These are phyloP conservation scores for Aphanomyces astaci DNA, from an alignment of 352 stramenopile species.

Conservation along the genomic window DNA sequence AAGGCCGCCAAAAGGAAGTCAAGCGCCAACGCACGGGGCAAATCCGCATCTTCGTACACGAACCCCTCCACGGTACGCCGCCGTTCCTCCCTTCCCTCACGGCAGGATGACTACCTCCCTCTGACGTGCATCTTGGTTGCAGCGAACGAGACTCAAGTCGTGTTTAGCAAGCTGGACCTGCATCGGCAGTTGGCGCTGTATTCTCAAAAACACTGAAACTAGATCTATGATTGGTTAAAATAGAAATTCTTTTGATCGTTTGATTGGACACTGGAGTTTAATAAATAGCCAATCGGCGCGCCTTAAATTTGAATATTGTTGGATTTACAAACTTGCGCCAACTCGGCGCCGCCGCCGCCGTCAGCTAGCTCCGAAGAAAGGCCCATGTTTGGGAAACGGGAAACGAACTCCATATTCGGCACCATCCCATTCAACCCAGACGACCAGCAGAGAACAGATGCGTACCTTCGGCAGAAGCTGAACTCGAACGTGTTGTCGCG, in stretches of 20 bases:
- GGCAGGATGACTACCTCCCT: no score
- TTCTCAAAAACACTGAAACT: constrained; percentile 8
- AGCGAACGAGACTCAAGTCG: constrained; percentile 19
- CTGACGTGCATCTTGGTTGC: neutral
- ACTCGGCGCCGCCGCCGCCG: no score
- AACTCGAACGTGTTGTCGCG: constrained; percentile 62
- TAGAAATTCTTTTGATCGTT: neutral
- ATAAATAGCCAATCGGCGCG: neutral
- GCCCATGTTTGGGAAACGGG: constrained; percentile 6
- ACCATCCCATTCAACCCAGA: constrained; percentile 39
- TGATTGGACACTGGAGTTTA: neutral
- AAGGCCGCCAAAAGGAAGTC: constrained; percentile 18
- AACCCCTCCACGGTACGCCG: constrained; percentile 4
- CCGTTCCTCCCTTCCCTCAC: neutral
- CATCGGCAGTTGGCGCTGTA: constrained; percentile 19
- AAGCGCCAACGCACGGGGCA: constrained; percentile 13
- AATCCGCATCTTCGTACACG: constrained; percentile 18
- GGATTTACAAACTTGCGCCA: no score
- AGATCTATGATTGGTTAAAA: constrained; percentile 2
- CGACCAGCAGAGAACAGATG: constrained; percentile 51
- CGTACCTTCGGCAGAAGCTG: constrained; percentile 77
- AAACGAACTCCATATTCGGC: constrained; percentile 35
- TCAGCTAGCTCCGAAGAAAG: neutral
- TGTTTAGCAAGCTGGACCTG: constrained; percentile 20
- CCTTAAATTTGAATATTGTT: no score